Conservation (phyloP, 1,284 basidiomycete genomes). For the Neonothopanus nambi region DNA sequence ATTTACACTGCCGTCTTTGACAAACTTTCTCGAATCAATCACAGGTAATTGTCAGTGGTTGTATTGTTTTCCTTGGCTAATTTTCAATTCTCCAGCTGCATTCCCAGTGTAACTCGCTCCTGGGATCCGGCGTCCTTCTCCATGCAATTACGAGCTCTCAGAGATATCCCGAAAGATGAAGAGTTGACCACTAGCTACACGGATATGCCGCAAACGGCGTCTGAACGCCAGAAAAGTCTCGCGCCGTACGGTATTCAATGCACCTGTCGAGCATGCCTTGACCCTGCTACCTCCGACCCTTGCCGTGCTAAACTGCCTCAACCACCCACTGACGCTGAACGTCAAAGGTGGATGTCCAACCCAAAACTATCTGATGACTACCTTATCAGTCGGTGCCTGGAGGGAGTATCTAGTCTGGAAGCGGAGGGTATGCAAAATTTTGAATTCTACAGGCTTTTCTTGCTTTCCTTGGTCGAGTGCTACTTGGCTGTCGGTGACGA, state of each 20-base stretch:
- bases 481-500: too few species aligned
- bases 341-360: too few species aligned
- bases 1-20: slow-evolving; percentile 2
- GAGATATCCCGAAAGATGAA: slow-evolving; percentile 31
- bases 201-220: slow-evolving; percentile 2
- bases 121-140: slow-evolving; percentile 31
- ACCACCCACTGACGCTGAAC: too few species aligned
- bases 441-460: too few species aligned
- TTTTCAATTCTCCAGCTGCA: slow-evolving; percentile 24
- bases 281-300: too few species aligned
- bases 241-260: slow-evolving; percentile 28
- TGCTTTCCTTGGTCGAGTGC: too few species aligned
- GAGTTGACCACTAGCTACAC: slow-evolving; percentile 33
- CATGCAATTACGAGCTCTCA: slow-evolving; percentile 25
- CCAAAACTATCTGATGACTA: too few species aligned
- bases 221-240: slow-evolving; percentile 24
- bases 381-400: too few species aligned
- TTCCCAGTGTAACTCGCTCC: slow-evolving; percentile 24
- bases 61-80: background rate
- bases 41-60: slow-evolving; percentile 11
- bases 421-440: too few species aligned
- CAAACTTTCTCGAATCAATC: slow-evolving; percentile 7
- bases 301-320: too few species aligned
- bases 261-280: too few species aligned
- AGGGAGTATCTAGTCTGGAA: too few species aligned